Evolutionary conservation across 2,329 filamentous ascomycete genomes (phyloP), one percentile per base, ranked within the genome.

Genomic region (Xylaria multiplex): DNA sequence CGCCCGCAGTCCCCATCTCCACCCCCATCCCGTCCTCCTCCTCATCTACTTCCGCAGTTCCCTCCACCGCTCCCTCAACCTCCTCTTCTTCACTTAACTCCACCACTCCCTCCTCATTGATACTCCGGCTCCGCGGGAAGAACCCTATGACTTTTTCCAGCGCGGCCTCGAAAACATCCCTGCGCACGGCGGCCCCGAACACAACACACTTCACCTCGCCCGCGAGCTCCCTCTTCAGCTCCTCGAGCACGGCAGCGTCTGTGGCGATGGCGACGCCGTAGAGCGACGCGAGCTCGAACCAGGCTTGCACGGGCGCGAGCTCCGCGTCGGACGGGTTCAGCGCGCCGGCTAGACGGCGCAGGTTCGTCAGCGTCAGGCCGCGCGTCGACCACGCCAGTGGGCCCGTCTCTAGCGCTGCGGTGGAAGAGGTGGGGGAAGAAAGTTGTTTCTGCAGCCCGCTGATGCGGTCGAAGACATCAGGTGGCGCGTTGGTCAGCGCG

Each of bases 281-380:
- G 43, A 77, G 72, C 3, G 68, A 73, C 27, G 79, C 80, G 30
- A 86, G 79, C 77, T 86, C 84, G 72, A 86, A 86, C 84, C 84
- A 86, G 1, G 81, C 83, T 75, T 86, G 84, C 30, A 86, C 81
- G 16, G 84, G 84, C 32, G 84, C 81, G 45, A 86, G 72, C 72
- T 86, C 84, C 19, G 74, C 61, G 57, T 76, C 76, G 32, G 79
- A 77, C 3, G 79, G 77, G 72, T 81, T 83, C 27, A 86, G 77
- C 48, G 80, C 79, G 56, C 75, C 72, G 1, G 84, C 83, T 2
- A 86, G 79, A n/a, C 79, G 79, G 65, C 80, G 76, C 24, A 86
- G 78, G 16, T 76, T 75, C 35, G 76, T 73, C 30, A 86, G 79
- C 1, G 80, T 81, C 35, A 86, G 77, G 48, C 77, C 73, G 0